These are phyloP conservation scores for Cladophialophora immunda DNA, from an alignment of 2,329 filamentous ascomycete species.

Conservation along the genomic window DNA sequence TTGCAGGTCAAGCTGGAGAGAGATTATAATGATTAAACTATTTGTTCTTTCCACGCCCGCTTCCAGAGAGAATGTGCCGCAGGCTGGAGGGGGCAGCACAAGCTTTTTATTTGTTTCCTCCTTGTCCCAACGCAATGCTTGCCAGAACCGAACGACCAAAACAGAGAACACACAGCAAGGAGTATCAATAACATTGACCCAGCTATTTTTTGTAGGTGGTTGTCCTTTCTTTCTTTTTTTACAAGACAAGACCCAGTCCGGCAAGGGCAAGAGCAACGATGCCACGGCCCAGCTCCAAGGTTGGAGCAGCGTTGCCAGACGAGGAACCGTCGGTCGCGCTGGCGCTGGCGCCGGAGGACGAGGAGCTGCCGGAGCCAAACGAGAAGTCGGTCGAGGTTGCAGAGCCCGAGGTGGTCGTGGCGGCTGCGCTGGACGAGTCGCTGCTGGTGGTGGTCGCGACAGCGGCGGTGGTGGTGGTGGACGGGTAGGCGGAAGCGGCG, in stretches of 20 bases:
- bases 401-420: conserved; percentile 28
- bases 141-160: not conserved
- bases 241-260: conserved; percentile 30
- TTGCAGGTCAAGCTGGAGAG: not conserved
- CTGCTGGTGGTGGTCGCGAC: conserved; percentile 26
- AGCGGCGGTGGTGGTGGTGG: conserved; percentile 29
- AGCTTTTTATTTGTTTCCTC: not conserved
- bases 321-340: conserved; percentile 40
- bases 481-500: conserved; percentile 52
- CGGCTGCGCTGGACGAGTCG: conserved; percentile 9
- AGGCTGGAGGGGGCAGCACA: not conserved
- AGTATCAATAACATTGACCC: not conserved
- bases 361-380: conserved; percentile 27
- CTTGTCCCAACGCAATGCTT: conserved; percentile 12
- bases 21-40: conserved; percentile 2
- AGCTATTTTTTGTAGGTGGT: not conserved
- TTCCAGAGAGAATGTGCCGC: not conserved
- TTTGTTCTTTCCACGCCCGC: not conserved
- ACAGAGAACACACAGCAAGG: not conserved
- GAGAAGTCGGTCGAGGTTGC: conserved; percentile 30
- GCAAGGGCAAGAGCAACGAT: conserved; percentile 42
- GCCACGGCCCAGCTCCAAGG: conserved; percentile 40
- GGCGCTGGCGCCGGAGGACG: conserved; percentile 27
- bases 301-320: conserved; percentile 28
- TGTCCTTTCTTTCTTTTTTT: not conserved